Conservation (phyloP, 169 alveolate species). For the Cryptosporidium xiaoi region DNA sequence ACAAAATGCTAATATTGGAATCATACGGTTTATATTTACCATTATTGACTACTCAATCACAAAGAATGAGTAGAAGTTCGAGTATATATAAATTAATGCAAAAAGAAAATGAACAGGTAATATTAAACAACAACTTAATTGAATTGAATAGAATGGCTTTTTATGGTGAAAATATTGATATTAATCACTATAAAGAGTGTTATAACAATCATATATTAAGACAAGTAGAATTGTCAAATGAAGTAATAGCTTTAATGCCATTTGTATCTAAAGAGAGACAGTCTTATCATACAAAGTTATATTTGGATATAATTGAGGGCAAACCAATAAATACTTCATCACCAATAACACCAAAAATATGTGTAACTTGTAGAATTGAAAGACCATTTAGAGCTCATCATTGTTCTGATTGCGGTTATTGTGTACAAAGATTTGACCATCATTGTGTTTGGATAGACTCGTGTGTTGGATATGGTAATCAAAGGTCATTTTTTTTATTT, state of each 20-base stretch:
- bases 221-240: slow-evolving; percentile 60
- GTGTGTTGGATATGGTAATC: slow-evolving; percentile 87
- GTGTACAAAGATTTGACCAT: slow-evolving; percentile 87
- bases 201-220: slow-evolving; percentile 35
- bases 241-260: slow-evolving; percentile 51
- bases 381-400: slow-evolving; percentile 84
- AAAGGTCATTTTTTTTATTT: slow-evolving; percentile 80
- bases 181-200: slow-evolving; percentile 31
- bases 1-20: slow-evolving; percentile 29
- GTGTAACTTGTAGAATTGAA: slow-evolving; percentile 88
- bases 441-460: slow-evolving; percentile 91
- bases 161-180: slow-evolving; percentile 42
- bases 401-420: slow-evolving; percentile 85
- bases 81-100: slow-evolving; percentile 50
- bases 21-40: slow-evolving; percentile 48
- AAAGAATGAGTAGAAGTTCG: slow-evolving; percentile 22
- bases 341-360: slow-evolving; percentile 78
- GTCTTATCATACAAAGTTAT: slow-evolving; percentile 27
- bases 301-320: slow-evolving; percentile 66
- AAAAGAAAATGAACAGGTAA: slow-evolving; percentile 62
- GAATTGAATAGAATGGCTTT: slow-evolving; percentile 46
- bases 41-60: slow-evolving; percentile 16
- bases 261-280: slow-evolving; percentile 67
- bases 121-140: slow-evolving; percentile 41
- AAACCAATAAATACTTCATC: slow-evolving; percentile 39